Base-by-base conservation (phyloP, 306 rosid species). In the Begonia masoniana region DNA sequence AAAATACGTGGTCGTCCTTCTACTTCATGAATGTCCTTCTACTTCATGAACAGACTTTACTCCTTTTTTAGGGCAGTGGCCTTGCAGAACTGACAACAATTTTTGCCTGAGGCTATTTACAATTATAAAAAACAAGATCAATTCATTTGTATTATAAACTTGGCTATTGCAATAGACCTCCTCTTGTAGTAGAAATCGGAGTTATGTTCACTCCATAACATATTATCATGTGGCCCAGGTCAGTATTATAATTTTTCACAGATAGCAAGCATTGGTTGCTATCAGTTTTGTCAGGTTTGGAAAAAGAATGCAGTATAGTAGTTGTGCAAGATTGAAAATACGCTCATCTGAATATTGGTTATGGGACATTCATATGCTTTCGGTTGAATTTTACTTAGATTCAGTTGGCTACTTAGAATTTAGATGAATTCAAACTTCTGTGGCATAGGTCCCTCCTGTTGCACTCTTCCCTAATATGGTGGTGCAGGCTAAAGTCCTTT, bases 361-460 rank as follows among this genome's bases (percentile, higher is more conserved):
- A 47, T 58, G 26, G 62, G 10, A 31, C 54, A 51, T 10, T 51
- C 13, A 45, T 24, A 23, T 21, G 61, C 10, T 10, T 23, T 60
- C 57, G 43, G 13, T 69, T 67, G 42, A 13, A 7, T 41, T 66
- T 9, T 61, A 54, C 17, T 12, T 54, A 14, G 56, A 57, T 47
- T 19, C 41, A 41, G 15, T 59, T 47, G 51, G 52, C 45, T 41
- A 59, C 59, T 50, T 46, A n/a, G 26, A 57, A 50, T n/a, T 11
- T 59, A 16, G 54, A 53, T 48, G 6, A 23, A 48, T 63, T 26
- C 60, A 47, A 67, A 66, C 57, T 66, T n/a, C 54, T 63, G 15
- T 63, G 53, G 62, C 62, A 43, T 65, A 85, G 95, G 95, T 88
- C 55, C 87, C 94, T 72, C 95, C 83, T 11, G 87, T 82, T 68